These are phyloP conservation scores for Alternaria incomplexa DNA, from an alignment of 2,329 filamentous ascomycete genomes.

Conservation along the genomic window DNA sequence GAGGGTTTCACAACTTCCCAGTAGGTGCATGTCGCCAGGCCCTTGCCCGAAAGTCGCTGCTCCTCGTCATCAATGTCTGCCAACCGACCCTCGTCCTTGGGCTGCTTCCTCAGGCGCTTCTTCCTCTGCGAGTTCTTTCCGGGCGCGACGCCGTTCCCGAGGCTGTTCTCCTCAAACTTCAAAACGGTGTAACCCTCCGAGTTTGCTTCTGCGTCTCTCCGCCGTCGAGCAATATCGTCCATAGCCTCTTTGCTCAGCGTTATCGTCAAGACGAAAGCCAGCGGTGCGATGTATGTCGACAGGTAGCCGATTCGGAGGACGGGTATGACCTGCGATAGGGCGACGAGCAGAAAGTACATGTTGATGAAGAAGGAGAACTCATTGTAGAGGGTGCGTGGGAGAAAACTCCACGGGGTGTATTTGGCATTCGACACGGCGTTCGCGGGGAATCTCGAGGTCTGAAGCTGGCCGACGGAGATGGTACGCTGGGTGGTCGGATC, in stretches of 20 bases:
- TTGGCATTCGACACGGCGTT: constrained; percentile 97
- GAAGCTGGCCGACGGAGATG: constrained; percentile 75
- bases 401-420: constrained; percentile 93
- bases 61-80: constrained; percentile 76
- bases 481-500: constrained; percentile 73
- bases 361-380: constrained; percentile 99
- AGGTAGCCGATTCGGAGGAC: constrained; percentile 91
- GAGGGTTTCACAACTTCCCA: constrained; percentile 80
- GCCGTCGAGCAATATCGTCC: constrained; percentile 86
- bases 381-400: constrained; percentile 94
- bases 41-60: constrained; percentile 50
- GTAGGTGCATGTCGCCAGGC: constrained; percentile 56
- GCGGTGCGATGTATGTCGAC: constrained; percentile 88
- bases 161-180: constrained; percentile 67
- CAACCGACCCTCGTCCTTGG: constrained; percentile 53
- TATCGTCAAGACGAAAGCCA: constrained; percentile 89
- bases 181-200: constrained; percentile 85
- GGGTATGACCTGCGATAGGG: constrained; percentile 90
- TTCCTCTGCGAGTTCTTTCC: constrained; percentile 35
- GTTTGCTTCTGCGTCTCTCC: constrained; percentile 92
- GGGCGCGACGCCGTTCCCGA: constrained; percentile 41
- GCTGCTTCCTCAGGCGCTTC: constrained; percentile 43
- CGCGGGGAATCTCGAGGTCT: constrained; percentile 78
- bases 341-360: constrained; percentile 96
- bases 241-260: constrained; percentile 95